Evolutionary conservation across 306 rosid species (phyloP), one percentile per base, ranked within the genome.

Genomic region (Aeschynomene evenia): DNA sequence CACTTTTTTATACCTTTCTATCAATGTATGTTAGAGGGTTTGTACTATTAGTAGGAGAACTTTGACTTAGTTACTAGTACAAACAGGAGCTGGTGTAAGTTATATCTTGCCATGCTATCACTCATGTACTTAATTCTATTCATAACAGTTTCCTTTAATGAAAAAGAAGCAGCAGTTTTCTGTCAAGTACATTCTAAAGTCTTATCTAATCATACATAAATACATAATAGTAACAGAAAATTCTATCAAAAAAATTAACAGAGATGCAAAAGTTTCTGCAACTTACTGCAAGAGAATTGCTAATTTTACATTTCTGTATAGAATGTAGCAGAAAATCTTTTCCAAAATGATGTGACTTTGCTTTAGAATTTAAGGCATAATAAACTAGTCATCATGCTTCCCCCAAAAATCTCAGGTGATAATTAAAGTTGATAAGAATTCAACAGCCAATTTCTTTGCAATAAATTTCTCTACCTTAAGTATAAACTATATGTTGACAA

Each of bases 401-500:
- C 64, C 55, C 48, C 56, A 68, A 63, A 33, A 48, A 50, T 20
- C 31, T 26, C 58, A 39, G 43, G 56, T 4, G 48, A 45, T 43
- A 66, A 24, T 45, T 24, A 45, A 26, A 43, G 40, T 71, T 16
- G 33, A 61, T 29, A 62, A 48, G 70, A 72, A 79, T 54, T 59
- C 49, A 59, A 43, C 31, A 36, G 28, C 22, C 28, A 55, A 10
- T 16, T 50, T 21, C 28, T 51, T 43, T 50, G 48, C 76, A 66
- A 70, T 11, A 18, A 7, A 80, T 52, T 52, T 26, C 52, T 51
- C 18, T 9, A 7, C 14, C 48, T 22, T 31, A 15, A 5, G n/a
- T n/a, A 48, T 73, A 63, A 37, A 26, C 26, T 21, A 10, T 52
- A 68, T 26, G 66, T 63, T 70, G 21, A 40, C 31, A 52, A 51